Conservation (phyloP, 1,139 yeast genomes). For the Lodderomyces orthopsilosis region DNA sequence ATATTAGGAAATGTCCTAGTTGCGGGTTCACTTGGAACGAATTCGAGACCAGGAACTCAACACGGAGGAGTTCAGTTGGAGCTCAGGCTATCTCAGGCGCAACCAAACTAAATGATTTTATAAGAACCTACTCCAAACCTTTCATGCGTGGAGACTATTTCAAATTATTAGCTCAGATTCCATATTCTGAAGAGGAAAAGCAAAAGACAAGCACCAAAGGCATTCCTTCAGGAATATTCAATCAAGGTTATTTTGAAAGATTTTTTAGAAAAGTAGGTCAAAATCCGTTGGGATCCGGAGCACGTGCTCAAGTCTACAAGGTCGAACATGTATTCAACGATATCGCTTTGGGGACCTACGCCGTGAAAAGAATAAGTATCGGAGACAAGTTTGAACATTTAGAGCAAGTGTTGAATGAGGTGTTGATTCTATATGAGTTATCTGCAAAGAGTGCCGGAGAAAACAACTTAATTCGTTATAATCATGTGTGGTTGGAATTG, state of each 20-base stretch:
- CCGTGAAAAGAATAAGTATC: constrained; percentile 78
- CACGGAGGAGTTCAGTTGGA: not conserved
- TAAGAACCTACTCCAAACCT: constrained; percentile 14
- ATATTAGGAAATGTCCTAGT: constrained; percentile 33
- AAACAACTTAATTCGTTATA: constrained; percentile 72
- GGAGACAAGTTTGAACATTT: constrained; percentile 72
- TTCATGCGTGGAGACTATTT: constrained; percentile 42
- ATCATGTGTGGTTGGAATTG: constrained; percentile 89
- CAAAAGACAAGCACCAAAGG: not conserved
- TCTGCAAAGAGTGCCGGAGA: constrained; percentile 40
- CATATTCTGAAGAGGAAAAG: constrained; percentile 15
- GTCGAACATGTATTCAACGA: constrained; percentile 78
- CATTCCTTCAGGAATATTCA: constrained; percentile 48
- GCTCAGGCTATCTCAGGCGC: constrained; percentile 4
- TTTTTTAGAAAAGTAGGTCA: constrained; percentile 56
- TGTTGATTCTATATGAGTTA: constrained; percentile 55
- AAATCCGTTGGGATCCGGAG: constrained; percentile 65
- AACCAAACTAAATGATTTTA: not conserved
- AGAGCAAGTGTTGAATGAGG: constrained; percentile 72
- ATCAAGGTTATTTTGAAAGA: constrained; percentile 70
- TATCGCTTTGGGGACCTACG: constrained; percentile 72
- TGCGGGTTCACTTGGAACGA: constrained; percentile 40
- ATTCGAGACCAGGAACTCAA: constrained; percentile 5
- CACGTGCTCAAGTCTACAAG: constrained; percentile 78
- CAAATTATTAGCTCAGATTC: constrained; percentile 33